A percentile compares a stretch with the other conserved stretches of the same genome.
These are phyloP conservation scores for Russula dissimulans DNA, from an alignment of 768 basidiomycete genomes.

Conservation along the genomic window DNA sequence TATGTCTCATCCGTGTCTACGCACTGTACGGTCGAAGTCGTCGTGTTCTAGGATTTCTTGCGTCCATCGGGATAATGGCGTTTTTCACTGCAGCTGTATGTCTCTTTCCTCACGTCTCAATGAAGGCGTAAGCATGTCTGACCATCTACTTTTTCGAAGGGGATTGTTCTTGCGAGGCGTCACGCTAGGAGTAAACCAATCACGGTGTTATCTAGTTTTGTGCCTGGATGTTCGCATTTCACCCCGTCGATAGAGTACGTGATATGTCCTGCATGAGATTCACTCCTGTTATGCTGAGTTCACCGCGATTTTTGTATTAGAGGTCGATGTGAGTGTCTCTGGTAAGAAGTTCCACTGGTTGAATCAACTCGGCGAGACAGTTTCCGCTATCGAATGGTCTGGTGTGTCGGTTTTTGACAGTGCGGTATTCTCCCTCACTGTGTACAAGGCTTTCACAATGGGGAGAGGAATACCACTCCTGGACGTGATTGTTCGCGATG, in stretches of 20 bases:
- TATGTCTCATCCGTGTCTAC: no score
- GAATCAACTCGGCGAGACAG: not conserved
- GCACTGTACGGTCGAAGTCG: no score
- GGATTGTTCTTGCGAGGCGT: not conserved
- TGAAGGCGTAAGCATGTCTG: no score
- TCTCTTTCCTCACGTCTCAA: no score
- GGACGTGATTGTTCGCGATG: not conserved
- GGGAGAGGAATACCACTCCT: no score
- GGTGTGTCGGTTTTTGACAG: slow-evolving; percentile 7
- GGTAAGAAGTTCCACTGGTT: not conserved
- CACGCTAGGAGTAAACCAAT: not conserved
- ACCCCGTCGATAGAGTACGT: slow-evolving; percentile 1
- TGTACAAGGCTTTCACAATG: slow-evolving; percentile 1
- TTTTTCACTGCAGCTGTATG: no score
- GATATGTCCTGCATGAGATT: not conserved
- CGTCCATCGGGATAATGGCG: no score
- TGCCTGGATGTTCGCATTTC: slow-evolving; percentile 1
- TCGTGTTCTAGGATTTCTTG: no score
- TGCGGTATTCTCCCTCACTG: slow-evolving; percentile 4
- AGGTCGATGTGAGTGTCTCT: not conserved
- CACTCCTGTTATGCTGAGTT: not conserved
- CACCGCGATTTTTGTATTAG: not conserved
- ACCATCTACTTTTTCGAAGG: no score
- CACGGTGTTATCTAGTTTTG: not conserved
- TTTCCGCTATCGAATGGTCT: slow-evolving; percentile 1